phyloP scores from a whole-genome alignment of 202 grass and related monocot genomes.

The Schoenoplectus triqueter region DNA sequence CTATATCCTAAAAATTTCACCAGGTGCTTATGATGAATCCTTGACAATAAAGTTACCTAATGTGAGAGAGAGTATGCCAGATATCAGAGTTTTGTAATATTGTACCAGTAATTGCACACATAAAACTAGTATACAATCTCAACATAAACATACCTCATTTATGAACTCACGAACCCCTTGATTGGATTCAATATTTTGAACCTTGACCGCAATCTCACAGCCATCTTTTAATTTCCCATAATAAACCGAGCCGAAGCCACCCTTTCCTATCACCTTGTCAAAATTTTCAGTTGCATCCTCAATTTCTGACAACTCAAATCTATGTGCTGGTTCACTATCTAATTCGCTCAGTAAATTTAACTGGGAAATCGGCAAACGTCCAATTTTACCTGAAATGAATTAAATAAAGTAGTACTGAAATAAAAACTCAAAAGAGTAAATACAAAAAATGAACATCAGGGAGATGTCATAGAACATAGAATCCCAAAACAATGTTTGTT shows the following conservation, averaged over 20 bases:
- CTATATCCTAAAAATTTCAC: constrained; percentile 94
- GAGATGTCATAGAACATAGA: not conserved
- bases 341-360: constrained; percentile 57
- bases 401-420: not conserved
- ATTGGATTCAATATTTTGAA: constrained; percentile 86
- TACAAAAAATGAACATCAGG: constrained; percentile 7
- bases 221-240: constrained; percentile 79
- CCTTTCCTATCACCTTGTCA: constrained; percentile 71
- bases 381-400: not conserved
- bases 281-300: constrained; percentile 83
- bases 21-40: constrained; percentile 91
- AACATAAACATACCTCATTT: constrained; percentile 70
- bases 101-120: not conserved
- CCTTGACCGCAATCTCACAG: constrained; percentile 88
- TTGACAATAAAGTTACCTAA: constrained; percentile 95
- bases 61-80: not conserved
- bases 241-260: constrained; percentile 92
- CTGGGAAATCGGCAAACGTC: not conserved
- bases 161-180: constrained; percentile 92
- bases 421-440: not conserved
- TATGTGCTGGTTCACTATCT: constrained; percentile 80
- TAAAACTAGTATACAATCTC: constrained; percentile 25
- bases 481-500: not conserved
- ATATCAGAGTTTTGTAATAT: not conserved
- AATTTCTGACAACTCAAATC: constrained; percentile 90